Evolutionary conservation across 2,329 filamentous ascomycete species (phyloP), one percentile per base, ranked within the genome.

Genomic region (Epichloe bromicola): DNA sequence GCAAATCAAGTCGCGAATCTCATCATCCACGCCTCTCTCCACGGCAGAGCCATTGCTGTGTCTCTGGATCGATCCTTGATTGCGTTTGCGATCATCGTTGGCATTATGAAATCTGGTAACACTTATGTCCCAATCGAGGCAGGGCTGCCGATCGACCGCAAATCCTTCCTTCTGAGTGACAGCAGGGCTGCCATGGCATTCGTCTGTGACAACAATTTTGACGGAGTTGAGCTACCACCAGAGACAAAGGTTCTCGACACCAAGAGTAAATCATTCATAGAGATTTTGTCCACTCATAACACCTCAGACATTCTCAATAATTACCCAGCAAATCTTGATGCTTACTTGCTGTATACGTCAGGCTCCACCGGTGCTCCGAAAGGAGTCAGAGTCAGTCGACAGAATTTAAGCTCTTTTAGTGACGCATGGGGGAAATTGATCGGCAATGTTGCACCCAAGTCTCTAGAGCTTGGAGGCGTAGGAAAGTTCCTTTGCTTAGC

Each of bases 281-380:
- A 42, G 19, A 42, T 5, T 5, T 11, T 42, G 19, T 17, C 40
- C 3, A 42, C 40, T 12, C 19, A 42, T 6, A 12, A 42, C 11
- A 42, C 40, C 20, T 4, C 40, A 12, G 11, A 42, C 20, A 42
- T 42, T 20, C 19, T 6, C 19, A n/a, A 42, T 14, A 23, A 7
- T 19, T 42, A 42, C 19, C 40, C 40, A 15, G 40, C 58, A 12
- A 19, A 42, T 23, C 19, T 42, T 19, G 40, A 42, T 42, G 40
- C 40, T 23, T 83, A 84, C 59, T 80, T 79, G 52, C 66, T 84
- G 8, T 84, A 83, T 60, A 84, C 80, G 1, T 81, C 76, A n/a
- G 79, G 79, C 33, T 79, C 80, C 5, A 84, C 80, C 0, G 80
- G 81, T n/a, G 78, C 72, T 17, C 81, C 81, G 0, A 84, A 84